A percentile compares a stretch with the other conserved stretches of the same genome.
Conservation (phyloP, 192 early-diverging fungal species). For the Chytriomyces sp. region DNA sequence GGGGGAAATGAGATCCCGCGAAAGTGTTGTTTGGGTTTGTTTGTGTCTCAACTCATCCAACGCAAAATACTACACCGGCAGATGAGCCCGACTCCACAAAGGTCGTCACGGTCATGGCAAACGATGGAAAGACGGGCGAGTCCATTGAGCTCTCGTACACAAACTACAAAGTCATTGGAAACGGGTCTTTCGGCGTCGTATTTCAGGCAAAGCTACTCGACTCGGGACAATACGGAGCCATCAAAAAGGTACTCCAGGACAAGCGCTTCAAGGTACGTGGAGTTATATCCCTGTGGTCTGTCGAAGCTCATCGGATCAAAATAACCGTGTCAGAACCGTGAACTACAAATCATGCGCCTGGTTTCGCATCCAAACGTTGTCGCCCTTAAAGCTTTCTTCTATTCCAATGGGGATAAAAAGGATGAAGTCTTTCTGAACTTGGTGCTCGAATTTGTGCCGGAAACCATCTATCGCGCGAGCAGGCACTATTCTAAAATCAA, state of each 20-base stretch:
- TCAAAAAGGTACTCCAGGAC: slow-evolving; percentile 99
- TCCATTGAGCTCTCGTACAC: slow-evolving; percentile 89
- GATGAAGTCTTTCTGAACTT: slow-evolving; percentile 97
- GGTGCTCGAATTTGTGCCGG: slow-evolving; percentile 95
- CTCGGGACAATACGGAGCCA: slow-evolving; percentile 81
- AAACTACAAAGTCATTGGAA: slow-evolving; percentile 93
- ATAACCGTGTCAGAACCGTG: slow-evolving; percentile 68
- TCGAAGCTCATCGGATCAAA: not conserved
- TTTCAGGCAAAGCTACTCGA: slow-evolving; percentile 89
- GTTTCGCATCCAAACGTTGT: slow-evolving; percentile 95
- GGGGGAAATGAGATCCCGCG: too few relatives aligned
- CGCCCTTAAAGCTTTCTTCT: slow-evolving; percentile 89
- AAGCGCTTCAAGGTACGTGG: slow-evolving; percentile 89
- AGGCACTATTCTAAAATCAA: slow-evolving; percentile 89
- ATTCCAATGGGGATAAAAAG: slow-evolving; percentile 90
- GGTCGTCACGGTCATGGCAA: slow-evolving; percentile 69
- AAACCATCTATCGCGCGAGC: slow-evolving; percentile 94
- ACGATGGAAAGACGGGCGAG: slow-evolving; percentile 85
- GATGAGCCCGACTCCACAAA: slow-evolving; percentile 41
- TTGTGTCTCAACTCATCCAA: too few relatives aligned
- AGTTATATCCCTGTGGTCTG: not conserved
- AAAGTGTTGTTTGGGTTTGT: too few relatives aligned
- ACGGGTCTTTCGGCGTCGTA: slow-evolving; percentile 98
- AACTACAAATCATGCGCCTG: slow-evolving; percentile 91
- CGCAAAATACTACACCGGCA: too few relatives aligned